Conservation (phyloP, 306 rosid genomes). For the Prunus mira region DNA sequence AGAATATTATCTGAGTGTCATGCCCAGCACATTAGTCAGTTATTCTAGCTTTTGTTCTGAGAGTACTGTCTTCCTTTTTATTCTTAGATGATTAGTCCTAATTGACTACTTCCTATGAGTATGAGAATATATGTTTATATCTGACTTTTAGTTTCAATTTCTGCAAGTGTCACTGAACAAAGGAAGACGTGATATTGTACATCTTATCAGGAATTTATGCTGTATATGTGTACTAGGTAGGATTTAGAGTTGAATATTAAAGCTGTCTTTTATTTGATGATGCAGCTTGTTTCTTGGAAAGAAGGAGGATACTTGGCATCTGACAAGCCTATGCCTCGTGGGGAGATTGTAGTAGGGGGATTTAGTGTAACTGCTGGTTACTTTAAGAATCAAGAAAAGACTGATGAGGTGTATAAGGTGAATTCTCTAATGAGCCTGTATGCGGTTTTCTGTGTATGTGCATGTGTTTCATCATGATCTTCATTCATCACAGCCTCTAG, state of each 20-base stretch:
- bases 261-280: constrained; percentile 23
- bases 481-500: constrained; percentile 11
- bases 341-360: constrained; percentile 88
- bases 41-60: neutral
- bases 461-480: constrained; percentile 1
- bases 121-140: neutral
- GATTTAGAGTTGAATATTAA: constrained; percentile 16
- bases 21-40: neutral
- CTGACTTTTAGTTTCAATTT: neutral
- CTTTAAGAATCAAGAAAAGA: constrained; percentile 77
- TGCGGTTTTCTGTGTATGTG: neutral
- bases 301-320: constrained; percentile 76
- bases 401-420: constrained; percentile 85
- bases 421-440: constrained; percentile 5
- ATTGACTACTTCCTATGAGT: neutral
- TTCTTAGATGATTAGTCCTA: neutral
- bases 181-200: neutral
- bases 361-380: constrained; percentile 79
- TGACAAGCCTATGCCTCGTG: constrained; percentile 94
- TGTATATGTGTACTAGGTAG: neutral
- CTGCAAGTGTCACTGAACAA: neutral
- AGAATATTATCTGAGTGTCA: constrained; percentile 5
- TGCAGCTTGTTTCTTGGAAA: constrained; percentile 95
- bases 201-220: neutral
- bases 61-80: neutral